Evolutionary conservation across 2,329 filamentous ascomycete species (phyloP).

Genomic region (Westerdykella aurantiaca): DNA sequence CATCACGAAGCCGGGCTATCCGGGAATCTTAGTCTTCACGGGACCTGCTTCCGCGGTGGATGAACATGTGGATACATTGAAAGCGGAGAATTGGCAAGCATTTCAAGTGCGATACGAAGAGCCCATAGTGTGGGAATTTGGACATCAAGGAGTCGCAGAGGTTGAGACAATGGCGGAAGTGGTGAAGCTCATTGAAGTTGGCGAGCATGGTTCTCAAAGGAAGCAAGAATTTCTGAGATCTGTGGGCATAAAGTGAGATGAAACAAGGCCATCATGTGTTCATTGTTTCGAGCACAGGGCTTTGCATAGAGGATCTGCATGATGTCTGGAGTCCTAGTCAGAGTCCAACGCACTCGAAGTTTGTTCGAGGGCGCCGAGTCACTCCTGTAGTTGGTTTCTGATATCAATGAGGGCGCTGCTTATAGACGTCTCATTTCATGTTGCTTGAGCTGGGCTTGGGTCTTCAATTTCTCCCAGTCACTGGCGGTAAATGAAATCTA

Average conservation of each 20-base stretch:
- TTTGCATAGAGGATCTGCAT: too few relatives aligned
- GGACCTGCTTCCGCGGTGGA: slow-evolving; percentile 35
- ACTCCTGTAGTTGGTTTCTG: too few relatives aligned
- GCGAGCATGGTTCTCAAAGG: slow-evolving; percentile 5
- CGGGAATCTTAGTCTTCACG: slow-evolving; percentile 42
- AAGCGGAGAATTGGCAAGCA: slow-evolving; percentile 42
- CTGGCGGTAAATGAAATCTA: too few relatives aligned
- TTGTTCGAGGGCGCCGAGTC: too few relatives aligned
- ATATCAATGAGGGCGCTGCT: too few relatives aligned
- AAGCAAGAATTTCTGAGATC: slow-evolving; percentile 31
- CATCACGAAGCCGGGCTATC: slow-evolving; percentile 44
- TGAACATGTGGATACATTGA: slow-evolving; percentile 40
- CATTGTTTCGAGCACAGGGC: too few relatives aligned
- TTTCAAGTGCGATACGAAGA: slow-evolving; percentile 43
- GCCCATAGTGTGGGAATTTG: slow-evolving; percentile 36
- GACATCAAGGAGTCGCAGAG: slow-evolving; percentile 37
- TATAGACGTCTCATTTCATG: too few relatives aligned
- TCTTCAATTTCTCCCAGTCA: too few relatives aligned
- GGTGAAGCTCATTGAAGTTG: slow-evolving; percentile 32
- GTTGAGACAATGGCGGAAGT: slow-evolving; percentile 43
- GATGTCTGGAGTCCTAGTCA: too few relatives aligned
- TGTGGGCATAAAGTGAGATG: slow-evolving; percentile 29
- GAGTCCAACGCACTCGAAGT: too few relatives aligned
- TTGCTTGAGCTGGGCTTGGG: too few relatives aligned
- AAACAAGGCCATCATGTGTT: neutral